These are phyloP conservation scores for Triadica sebifera DNA, from an alignment of 345 rosid genomes.

Conservation along the genomic window DNA sequence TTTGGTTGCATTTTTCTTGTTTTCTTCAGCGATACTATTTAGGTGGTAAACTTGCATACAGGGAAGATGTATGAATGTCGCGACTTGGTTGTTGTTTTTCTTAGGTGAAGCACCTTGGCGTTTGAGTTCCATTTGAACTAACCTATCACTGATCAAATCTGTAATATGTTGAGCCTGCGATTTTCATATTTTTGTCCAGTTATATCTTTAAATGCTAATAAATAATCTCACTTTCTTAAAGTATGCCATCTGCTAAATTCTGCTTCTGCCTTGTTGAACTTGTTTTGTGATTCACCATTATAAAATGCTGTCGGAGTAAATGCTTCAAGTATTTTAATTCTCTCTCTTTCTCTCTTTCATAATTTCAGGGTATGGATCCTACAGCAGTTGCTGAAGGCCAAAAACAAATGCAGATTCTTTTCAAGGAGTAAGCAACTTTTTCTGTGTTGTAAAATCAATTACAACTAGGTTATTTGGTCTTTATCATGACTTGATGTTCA, in stretches of 20 bases:
- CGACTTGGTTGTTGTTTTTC: not conserved
- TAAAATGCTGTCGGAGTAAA: not conserved
- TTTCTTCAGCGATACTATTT: not conserved
- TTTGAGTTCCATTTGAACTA: not conserved
- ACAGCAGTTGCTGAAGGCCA: constrained; percentile 52
- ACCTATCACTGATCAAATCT: not conserved
- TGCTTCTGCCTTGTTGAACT: not conserved
- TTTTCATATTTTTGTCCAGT: not conserved
- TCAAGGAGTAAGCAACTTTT: constrained; percentile 62
- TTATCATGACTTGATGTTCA: not conserved
- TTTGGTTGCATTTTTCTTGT: not conserved
- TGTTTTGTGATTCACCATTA: not conserved
- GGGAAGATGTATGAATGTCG: not conserved
- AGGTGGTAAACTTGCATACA: not conserved
- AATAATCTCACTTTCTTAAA: not conserved
- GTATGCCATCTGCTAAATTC: not conserved
- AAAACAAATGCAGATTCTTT: constrained; percentile 60
- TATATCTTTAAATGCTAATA: not conserved
- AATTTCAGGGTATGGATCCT: constrained; percentile 50
- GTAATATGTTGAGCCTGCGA: not conserved
- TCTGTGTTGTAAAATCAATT: constrained; percentile 8
- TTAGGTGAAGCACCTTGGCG: not conserved
- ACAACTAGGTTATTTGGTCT: not conserved
- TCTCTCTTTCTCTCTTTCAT: constrained; percentile 4
- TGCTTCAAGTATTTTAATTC: not conserved